Percentiles rank a stretch among this genome's conserved stretches.
These are phyloP conservation scores for Phaffia australis DNA, from an alignment of 768 basidiomycete genomes.

Conservation along the genomic window DNA sequence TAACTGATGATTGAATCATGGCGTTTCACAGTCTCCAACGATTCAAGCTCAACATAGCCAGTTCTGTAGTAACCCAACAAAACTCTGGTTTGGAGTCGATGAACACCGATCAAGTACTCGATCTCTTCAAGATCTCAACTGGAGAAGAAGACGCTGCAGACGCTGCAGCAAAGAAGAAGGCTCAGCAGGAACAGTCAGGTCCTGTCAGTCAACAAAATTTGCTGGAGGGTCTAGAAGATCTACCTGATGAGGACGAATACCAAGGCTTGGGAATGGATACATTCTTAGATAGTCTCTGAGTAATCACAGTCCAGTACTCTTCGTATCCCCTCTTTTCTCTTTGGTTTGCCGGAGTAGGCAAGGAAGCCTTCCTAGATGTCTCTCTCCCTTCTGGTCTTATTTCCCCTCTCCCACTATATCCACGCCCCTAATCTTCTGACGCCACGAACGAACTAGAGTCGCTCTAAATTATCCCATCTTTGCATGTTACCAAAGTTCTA, in stretches of 20 bases:
- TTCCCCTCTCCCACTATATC: no score
- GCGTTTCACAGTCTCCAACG: slow-evolving; percentile 65
- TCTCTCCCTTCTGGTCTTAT: no score
- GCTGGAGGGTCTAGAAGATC: slow-evolving; percentile 77
- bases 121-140: slow-evolving; percentile 61
- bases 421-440: no score
- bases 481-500: no score
- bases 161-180: slow-evolving; percentile 43
- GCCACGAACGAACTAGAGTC: no score
- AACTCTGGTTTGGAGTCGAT: slow-evolving; percentile 87
- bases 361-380: no score
- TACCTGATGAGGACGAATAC: slow-evolving; percentile 88
- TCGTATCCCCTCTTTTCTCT: no score
- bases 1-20: not conserved
- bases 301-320: no score
- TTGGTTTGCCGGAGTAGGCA: no score
- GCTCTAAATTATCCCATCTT: no score
- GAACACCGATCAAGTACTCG: slow-evolving; percentile 94
- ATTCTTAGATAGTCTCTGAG: slow-evolving; percentile 50
- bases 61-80: slow-evolving; percentile 92
- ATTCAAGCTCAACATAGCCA: slow-evolving; percentile 96
- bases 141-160: slow-evolving; percentile 59
- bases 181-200: slow-evolving; percentile 36
- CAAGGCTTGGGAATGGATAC: slow-evolving; percentile 70
- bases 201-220: slow-evolving; percentile 68